Conservation (phyloP, 106 monocot genomes). For the Platanthera zijinensis region DNA sequence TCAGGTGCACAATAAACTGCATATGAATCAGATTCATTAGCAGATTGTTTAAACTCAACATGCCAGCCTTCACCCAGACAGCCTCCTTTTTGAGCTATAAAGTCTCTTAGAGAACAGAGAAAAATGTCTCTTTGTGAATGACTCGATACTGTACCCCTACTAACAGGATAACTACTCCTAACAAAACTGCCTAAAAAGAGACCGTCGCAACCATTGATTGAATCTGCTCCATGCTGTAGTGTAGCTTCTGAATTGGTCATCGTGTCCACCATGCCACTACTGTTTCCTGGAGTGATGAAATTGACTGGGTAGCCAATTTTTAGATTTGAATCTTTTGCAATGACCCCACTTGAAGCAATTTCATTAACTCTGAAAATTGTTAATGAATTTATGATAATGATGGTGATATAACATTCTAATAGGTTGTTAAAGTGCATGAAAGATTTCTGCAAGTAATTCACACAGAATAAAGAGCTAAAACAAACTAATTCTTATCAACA, state of each 20-base stretch:
- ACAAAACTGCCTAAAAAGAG: conserved; percentile 17
- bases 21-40: conserved; percentile 23
- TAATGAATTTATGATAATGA: background rate
- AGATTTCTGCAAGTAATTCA: background rate
- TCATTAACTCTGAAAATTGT: conserved; percentile 33
- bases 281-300: conserved; percentile 17
- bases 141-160: conserved; percentile 12
- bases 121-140: conserved; percentile 22
- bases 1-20: conserved; percentile 53
- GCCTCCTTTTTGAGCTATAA: conserved; percentile 43
- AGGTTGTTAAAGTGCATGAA: background rate
- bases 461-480: background rate
- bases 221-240: conserved; percentile 10
- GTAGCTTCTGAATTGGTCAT: conserved; percentile 12
- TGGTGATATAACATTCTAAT: too few relatives aligned
- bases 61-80: conserved; percentile 53
- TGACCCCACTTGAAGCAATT: conserved; percentile 21
- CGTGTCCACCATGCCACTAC: conserved; percentile 8
- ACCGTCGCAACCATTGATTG: conserved; percentile 12
- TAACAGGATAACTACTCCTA: conserved; percentile 10
- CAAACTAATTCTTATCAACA: background rate
- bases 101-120: conserved; percentile 39
- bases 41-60: conserved; percentile 39
- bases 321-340: conserved; percentile 15
- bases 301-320: conserved; percentile 16